A percentile compares a stretch with the other conserved stretches of the same genome.
Conservation (phyloP, 2,329 filamentous ascomycete species). For the Basipetospora chlamydospora region DNA sequence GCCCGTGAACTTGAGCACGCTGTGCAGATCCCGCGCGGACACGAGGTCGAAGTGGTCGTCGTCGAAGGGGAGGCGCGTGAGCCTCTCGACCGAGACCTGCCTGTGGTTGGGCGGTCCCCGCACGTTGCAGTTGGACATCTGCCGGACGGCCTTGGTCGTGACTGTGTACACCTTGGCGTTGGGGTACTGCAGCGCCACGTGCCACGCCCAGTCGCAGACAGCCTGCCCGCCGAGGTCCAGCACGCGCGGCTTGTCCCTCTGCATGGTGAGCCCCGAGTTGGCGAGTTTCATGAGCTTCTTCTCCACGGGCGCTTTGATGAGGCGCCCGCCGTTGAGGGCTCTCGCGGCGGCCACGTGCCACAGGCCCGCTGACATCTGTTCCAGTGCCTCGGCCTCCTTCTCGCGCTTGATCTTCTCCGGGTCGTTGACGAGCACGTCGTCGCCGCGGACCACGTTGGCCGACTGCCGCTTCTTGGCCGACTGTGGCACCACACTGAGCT, state of each 20-base stretch:
- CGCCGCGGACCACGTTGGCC: conserved; percentile 59
- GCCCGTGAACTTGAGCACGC: conserved; percentile 59
- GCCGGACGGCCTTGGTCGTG: conserved; percentile 56
- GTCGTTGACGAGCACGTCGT: conserved; percentile 48
- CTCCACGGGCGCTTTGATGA: conserved; percentile 47
- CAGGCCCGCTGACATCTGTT: conserved; percentile 48
- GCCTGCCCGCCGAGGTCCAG: conserved; percentile 78
- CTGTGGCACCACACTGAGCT: conserved; percentile 54
- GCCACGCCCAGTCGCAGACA: conserved; percentile 91
- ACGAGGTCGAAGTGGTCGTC: conserved; percentile 82
- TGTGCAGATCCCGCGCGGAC: conserved; percentile 75
- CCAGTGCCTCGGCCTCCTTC: conserved; percentile 66
- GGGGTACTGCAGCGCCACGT: conserved; percentile 73
- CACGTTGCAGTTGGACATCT: conserved; percentile 59
- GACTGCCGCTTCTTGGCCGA: conserved; percentile 58
- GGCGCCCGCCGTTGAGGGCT: conserved; percentile 47
- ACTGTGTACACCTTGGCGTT: conserved; percentile 81
- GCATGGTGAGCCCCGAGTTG: conserved; percentile 6
- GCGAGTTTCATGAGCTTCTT: background rate
- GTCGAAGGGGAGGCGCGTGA: conserved; percentile 74
- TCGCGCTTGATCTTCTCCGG: conserved; percentile 50
- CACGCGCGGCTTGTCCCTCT: conserved; percentile 47
- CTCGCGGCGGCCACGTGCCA: conserved; percentile 50
- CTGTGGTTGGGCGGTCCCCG: conserved; percentile 79
- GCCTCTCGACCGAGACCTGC: conserved; percentile 59